Evolutionary conservation across 2,329 filamentous ascomycete genomes (phyloP), one percentile per base, ranked within the genome.

Genomic region (Penicillium sp.): DNA sequence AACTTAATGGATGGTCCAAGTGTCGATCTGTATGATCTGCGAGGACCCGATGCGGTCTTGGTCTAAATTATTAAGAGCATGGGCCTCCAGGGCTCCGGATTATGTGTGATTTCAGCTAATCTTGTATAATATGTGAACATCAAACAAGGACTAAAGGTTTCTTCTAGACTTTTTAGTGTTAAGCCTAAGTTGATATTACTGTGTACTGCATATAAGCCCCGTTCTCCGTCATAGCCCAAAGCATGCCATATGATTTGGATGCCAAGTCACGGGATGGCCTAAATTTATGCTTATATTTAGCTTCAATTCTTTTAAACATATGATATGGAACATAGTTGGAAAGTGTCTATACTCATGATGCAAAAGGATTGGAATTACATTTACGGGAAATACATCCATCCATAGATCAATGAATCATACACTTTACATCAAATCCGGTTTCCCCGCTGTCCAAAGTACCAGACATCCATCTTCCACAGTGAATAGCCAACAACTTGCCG

Each of bases 251-350:
- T 43, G 41, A 43, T 28, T 14, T 30, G 3, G 5, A 36, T 28
- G 12, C 19, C 26, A 22, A 19, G 25, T 30, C 46, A 19, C 11
- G 6, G 26, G 10, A 19, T 43, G 11, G 6, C 5, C 49, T 51
- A 51, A 30, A 51, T 36, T 44, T 51, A 45, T 14, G 49, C 49
- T 17, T 51, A 45, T 37, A 44, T 46, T 46, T 22, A 38, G 41
- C 5, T 36, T 8, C 6, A 10, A 12, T 25, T n/a, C 10, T 25
- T 25, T 25, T 6, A 33, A 35, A 35, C 12, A 5, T 30, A 7
- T 14, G 7, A 30, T 7, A 14, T 12, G 30, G 9, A 9, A 19
- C 10, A 9, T 3, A 33, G 5, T 5, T 33, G 2, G 3, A 22
- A 11, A n/a, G 17, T 19, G 11, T 16, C 4, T 31, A 3, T 33